These are phyloP conservation scores for Histomonas meleagridis DNA, from an alignment of 208 protist species.

Conservation along the genomic window DNA sequence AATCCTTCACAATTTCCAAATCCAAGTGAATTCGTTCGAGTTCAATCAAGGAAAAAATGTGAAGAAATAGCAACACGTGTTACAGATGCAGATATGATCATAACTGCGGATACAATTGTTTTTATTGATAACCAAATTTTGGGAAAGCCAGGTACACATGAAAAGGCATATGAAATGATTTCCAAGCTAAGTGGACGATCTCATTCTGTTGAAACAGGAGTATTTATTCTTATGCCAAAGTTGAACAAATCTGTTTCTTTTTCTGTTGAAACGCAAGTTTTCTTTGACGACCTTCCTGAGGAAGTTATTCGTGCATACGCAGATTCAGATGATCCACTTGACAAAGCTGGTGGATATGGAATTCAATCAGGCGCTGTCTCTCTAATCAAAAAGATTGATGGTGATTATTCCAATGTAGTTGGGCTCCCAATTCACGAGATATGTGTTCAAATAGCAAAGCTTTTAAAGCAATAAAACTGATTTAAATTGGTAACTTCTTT, in stretches of 20 bases:
- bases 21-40: neutral
- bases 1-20: neutral
- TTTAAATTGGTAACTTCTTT: too few relatives aligned
- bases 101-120: conserved; percentile 27
- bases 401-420: conserved; percentile 20
- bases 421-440: neutral
- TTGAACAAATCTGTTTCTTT: neutral
- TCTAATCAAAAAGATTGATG: conserved; percentile 31
- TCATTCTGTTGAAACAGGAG: conserved; percentile 1
- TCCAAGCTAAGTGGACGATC: neutral
- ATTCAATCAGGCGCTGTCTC: neutral
- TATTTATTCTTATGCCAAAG: neutral
- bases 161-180: conserved; percentile 12
- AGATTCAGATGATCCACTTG: conserved; percentile 2
- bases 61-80: neutral
- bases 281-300: neutral
- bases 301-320: neutral
- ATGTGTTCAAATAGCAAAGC: neutral
- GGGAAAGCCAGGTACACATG: neutral
- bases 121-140: neutral
- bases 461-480: neutral
- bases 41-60: neutral
- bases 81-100: neutral
- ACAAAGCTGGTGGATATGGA: conserved; percentile 6
- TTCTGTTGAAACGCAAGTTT: neutral